phyloP scores from a whole-genome alignment of 768 basidiomycete genomes.

The Hysterangium stoloniferum region DNA sequence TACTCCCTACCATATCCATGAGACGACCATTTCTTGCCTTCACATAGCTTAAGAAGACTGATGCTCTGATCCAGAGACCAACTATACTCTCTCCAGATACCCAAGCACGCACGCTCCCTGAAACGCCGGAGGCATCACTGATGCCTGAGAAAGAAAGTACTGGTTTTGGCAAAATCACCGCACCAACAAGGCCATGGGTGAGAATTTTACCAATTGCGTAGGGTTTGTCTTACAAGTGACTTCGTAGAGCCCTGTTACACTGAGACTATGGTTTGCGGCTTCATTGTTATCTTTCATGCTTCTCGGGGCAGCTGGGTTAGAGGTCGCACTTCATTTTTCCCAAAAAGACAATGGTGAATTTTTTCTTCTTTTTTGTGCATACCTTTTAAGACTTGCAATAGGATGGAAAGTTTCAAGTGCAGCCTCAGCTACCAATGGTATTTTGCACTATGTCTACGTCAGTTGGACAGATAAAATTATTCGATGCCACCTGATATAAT shows the following conservation, averaged over 20 bases:
- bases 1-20: no score
- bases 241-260: constrained; percentile 36
- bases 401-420: constrained; percentile 29
- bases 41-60: no score
- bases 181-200: not conserved
- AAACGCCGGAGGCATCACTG: no score
- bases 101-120: no score
- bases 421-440: constrained; percentile 20
- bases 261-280: constrained; percentile 41
- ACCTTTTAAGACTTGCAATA: no score
- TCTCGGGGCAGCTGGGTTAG: constrained; percentile 35
- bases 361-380: no score
- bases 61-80: no score
- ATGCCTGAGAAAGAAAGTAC: no score
- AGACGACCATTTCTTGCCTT: no score
- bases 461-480: no score
- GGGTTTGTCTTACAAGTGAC: not conserved
- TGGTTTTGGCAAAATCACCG: not conserved
- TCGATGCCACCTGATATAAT: no score
- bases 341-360: constrained; percentile 37
- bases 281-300: constrained; percentile 33
- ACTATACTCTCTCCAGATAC: no score
- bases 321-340: constrained; percentile 39
- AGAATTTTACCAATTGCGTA: not conserved
- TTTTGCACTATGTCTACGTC: constrained; percentile 50